These are phyloP conservation scores for Penicillium hesseltinei DNA, from an alignment of 2,329 filamentous ascomycete species.

Conservation along the genomic window DNA sequence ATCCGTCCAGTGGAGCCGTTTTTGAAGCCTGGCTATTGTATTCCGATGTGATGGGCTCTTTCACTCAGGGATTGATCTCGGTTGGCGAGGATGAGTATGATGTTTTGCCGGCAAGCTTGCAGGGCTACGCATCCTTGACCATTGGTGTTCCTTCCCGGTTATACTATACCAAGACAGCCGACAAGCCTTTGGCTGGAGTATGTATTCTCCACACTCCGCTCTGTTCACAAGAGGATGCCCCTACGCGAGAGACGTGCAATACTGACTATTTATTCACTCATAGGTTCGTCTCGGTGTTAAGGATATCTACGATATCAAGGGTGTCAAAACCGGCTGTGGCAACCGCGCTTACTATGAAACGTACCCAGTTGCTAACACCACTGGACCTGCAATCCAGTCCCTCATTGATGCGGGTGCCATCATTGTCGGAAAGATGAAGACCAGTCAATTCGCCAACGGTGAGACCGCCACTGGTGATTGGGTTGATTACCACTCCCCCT, in stretches of 20 bases:
- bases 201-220: background rate
- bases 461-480: slow-evolving; percentile 29
- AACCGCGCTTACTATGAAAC: slow-evolving; percentile 59
- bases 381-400: slow-evolving; percentile 51
- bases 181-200: slow-evolving; percentile 54
- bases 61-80: background rate
- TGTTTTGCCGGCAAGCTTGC: background rate
- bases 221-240: background rate
- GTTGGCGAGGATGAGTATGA: background rate
- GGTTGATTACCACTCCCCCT: slow-evolving; percentile 39
- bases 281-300: slow-evolving; percentile 53
- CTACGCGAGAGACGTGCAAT: background rate
- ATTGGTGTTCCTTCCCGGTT: slow-evolving; percentile 59
- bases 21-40: background rate
- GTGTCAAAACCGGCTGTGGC: slow-evolving; percentile 56
- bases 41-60: background rate
- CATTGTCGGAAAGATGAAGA: slow-evolving; percentile 38
- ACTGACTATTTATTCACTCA: background rate
- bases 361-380: slow-evolving; percentile 48
- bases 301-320: slow-evolving; percentile 60
- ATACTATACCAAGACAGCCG: slow-evolving; percentile 50
- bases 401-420: slow-evolving; percentile 60
- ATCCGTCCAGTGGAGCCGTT: background rate
- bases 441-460: slow-evolving; percentile 35
- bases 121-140: background rate